Conservation (phyloP, 129 eudicot genomes). For the Artemisia argyi region DNA sequence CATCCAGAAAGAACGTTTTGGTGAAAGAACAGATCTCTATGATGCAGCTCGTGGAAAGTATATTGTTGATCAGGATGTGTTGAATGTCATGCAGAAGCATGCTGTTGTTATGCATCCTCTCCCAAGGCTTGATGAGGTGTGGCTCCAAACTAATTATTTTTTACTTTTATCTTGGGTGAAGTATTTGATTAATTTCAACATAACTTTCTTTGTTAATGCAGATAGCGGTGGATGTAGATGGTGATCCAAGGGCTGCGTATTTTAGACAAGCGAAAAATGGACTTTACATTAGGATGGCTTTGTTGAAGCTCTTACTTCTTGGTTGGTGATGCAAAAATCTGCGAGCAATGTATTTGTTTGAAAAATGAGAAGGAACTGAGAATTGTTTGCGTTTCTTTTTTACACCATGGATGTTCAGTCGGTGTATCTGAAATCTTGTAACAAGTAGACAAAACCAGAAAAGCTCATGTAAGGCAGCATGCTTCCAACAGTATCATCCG, state of each 20-base stretch:
- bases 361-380: not conserved
- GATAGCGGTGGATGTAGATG: slow-evolving; percentile 94
- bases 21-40: slow-evolving; percentile 70
- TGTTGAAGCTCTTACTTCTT: slow-evolving; percentile 78
- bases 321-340: slow-evolving; percentile 59
- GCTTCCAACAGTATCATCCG: not conserved
- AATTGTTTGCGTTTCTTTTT: not conserved
- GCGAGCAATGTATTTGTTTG: not conserved
- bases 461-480: not conserved
- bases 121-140: slow-evolving; percentile 98
- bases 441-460: not conserved
- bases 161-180: not conserved
- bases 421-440: not conserved
- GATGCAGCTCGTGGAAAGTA: slow-evolving; percentile 94
- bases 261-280: slow-evolving; percentile 98
- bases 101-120: slow-evolving; percentile 97
- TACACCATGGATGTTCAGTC: not conserved
- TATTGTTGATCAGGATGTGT: slow-evolving; percentile 64
- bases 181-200: not conserved
- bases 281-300: slow-evolving; percentile 89
- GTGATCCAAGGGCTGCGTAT: slow-evolving; percentile 92
- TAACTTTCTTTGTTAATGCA: slow-evolving; percentile 20
- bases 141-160: not conserved
- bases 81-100: slow-evolving; percentile 87
- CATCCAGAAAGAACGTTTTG: slow-evolving; percentile 87